These are phyloP conservation scores for Fusarium sp. DNA, from an alignment of 2,329 filamentous ascomycete species.

Conservation along the genomic window DNA sequence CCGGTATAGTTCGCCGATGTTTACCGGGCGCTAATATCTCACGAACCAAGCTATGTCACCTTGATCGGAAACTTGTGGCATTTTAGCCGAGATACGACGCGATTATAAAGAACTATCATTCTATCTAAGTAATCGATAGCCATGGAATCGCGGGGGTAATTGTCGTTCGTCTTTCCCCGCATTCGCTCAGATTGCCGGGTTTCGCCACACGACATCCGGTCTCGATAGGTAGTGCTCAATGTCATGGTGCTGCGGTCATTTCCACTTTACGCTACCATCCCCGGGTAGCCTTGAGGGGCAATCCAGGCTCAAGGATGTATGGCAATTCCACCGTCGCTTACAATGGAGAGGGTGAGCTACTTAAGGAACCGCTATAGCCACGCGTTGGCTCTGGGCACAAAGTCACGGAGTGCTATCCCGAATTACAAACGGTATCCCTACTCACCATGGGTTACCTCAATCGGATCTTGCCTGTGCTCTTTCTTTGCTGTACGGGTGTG, in stretches of 20 bases:
- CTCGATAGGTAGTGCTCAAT: background rate
- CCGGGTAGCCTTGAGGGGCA: background rate
- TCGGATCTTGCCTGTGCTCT: fast-evolving
- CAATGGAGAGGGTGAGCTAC: background rate
- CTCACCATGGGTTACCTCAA: background rate
- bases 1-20: background rate
- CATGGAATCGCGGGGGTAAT: background rate
- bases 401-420: background rate
- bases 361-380: background rate
- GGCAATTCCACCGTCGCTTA: too few relatives aligned
- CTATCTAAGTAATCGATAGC: background rate
- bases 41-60: background rate
- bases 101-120: background rate
- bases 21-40: background rate
- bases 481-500: background rate
- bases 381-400: too few relatives aligned
- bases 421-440: background rate
- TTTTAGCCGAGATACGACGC: background rate
- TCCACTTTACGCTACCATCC: background rate
- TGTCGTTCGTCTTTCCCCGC: background rate
- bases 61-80: background rate
- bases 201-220: background rate
- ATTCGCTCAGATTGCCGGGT: background rate
- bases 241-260: background rate
- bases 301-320: background rate